phyloP scores from a whole-genome alignment of 805 yeast genomes.

The Babjeviella inositovora region DNA sequence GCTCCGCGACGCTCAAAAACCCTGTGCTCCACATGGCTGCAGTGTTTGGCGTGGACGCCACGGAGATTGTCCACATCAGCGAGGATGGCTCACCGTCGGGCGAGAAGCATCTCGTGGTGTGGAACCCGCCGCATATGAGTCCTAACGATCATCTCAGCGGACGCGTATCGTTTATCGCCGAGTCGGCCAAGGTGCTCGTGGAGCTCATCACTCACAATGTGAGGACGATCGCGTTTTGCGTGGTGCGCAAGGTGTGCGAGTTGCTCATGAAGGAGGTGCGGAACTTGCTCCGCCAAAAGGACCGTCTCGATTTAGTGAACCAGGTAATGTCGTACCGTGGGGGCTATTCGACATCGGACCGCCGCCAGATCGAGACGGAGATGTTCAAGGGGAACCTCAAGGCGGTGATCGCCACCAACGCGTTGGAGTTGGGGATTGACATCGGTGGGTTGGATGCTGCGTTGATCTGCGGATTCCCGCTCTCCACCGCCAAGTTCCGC shows the following conservation, averaged over 20 bases:
- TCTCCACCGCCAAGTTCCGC: constrained; percentile 71
- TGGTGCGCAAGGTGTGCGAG: constrained; percentile 77
- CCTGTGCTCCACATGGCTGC: constrained; percentile 61
- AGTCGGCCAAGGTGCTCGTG: constrained; percentile 61
- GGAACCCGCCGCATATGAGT: constrained; percentile 72
- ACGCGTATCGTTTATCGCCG: constrained; percentile 55
- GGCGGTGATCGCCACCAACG: constrained; percentile 90
- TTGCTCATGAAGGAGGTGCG: constrained; percentile 73
- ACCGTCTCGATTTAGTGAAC: constrained; percentile 26
- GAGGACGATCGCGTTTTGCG: constrained; percentile 82
- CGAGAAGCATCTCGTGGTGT: constrained; percentile 53
- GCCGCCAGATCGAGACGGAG: constrained; percentile 75
- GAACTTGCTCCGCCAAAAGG: constrained; percentile 24
- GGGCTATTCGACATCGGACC: constrained; percentile 77
- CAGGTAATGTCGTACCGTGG: constrained; percentile 90
- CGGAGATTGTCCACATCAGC: constrained; percentile 35
- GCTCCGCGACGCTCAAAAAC: constrained; percentile 81
- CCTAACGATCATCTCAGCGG: constrained; percentile 37
- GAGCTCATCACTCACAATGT: constrained; percentile 47
- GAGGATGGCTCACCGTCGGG: constrained; percentile 89
- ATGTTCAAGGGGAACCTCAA: constrained; percentile 79
- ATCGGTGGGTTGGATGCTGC: constrained; percentile 89
- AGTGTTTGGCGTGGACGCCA: constrained; percentile 48
- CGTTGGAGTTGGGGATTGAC: constrained; percentile 90
- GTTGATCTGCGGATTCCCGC: constrained; percentile 83